These are phyloP conservation scores for Adiantum capillusveneris DNA, from an alignment of 75 land plant species.

Conservation along the genomic window DNA sequence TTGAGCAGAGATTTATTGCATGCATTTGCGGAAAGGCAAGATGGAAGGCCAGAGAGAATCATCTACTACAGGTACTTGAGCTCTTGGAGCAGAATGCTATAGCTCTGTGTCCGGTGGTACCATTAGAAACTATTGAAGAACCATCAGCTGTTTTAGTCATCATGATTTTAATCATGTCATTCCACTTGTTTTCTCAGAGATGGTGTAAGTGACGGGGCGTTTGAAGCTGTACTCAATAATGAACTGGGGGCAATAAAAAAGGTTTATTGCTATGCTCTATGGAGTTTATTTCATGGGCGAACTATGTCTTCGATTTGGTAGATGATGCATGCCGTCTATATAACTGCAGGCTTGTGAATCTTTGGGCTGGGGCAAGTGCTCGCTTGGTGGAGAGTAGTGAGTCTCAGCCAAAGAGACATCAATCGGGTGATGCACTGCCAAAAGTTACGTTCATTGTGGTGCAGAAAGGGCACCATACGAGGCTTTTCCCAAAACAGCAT, in stretches of 20 bases:
- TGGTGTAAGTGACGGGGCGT: constrained; percentile 38
- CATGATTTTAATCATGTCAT: not conserved
- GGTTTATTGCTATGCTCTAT: constrained; percentile 5
- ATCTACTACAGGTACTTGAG: constrained; percentile 30
- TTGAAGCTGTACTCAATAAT: constrained; percentile 23
- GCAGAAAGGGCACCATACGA: constrained; percentile 35
- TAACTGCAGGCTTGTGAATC: constrained; percentile 18
- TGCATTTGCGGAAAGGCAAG: constrained; percentile 9
- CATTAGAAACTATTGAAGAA: no score
- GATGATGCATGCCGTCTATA: not conserved
- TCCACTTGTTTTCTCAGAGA: constrained; percentile 16
- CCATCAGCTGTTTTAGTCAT: no score
- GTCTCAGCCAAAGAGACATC: constrained; percentile 7
- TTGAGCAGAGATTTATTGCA: constrained; percentile 14
- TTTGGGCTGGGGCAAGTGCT: constrained; percentile 18
- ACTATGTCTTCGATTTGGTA: no score
- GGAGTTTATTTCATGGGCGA: no score
- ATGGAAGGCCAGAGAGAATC: constrained; percentile 17
- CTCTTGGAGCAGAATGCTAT: no score
- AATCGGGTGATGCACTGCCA: not conserved
- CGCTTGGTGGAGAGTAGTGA: constrained; percentile 1
- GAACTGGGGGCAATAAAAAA: constrained; percentile 21
- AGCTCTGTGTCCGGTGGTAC: no score
- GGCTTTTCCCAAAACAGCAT: constrained; percentile 15
- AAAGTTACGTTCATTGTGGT: constrained; percentile 27